Percentiles rank a stretch among this genome's conserved stretches.
Evolutionary conservation across 169 alveolate genomes (phyloP).

Genomic region (Cryptosporidium baileyi): DNA sequence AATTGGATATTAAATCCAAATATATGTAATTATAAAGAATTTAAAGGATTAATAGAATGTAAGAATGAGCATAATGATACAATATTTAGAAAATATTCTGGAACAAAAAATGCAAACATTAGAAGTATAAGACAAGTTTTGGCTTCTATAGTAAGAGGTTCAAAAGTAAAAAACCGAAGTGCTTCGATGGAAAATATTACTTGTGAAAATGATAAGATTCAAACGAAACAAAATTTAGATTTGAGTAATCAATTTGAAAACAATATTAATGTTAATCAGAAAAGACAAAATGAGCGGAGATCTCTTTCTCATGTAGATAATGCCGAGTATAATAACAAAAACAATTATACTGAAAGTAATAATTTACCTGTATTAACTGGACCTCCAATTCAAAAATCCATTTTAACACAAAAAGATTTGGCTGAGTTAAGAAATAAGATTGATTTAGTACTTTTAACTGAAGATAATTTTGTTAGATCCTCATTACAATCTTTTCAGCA

Average conservation of each 20-base stretch:
- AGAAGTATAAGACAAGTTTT: conserved; percentile 28
- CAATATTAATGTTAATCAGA: neutral
- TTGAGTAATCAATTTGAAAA: neutral
- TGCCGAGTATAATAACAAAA: neutral
- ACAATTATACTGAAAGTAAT: neutral
- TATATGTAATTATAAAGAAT: neutral
- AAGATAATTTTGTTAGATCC: conserved; percentile 18
- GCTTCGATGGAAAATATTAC: neutral
- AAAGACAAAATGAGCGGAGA: neutral
- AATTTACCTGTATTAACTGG: conserved; percentile 2
- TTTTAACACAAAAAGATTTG: conserved; percentile 26
- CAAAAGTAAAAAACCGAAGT: conserved; percentile 30
- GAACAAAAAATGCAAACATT: neutral
- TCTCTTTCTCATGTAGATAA: neutral
- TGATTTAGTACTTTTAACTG: conserved; percentile 32
- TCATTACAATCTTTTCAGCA: conserved; percentile 21
- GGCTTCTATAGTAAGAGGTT: conserved; percentile 49
- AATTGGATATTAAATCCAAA: conserved; percentile 2
- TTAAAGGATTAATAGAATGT: neutral
- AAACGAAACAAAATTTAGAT: neutral
- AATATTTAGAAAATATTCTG: conserved; percentile 20
- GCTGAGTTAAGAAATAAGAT: conserved; percentile 13
- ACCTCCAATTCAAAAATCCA: conserved; percentile 28
- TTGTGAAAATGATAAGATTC: neutral
- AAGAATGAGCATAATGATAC: conserved; percentile 5